Evolutionary conservation across 805 yeast species (phyloP), one percentile per base, ranked within the genome.

Genomic region (Pichia eremophila): DNA sequence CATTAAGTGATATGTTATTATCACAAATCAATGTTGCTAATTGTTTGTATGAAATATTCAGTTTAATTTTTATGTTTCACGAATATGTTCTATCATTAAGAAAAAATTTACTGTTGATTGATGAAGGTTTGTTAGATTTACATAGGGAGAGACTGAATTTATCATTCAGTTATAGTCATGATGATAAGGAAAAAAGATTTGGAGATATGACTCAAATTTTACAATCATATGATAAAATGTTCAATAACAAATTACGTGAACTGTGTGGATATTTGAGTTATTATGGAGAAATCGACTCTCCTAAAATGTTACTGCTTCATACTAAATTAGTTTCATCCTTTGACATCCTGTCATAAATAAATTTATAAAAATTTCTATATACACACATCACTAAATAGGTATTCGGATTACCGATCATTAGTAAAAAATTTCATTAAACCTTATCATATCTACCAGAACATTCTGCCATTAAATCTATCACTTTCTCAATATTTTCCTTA

Each of bases 401-500:
- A 22, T 22, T 22, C 5, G 25, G 25, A 22, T 22, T 5, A 5
- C 25, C 6, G 25, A 5, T 5, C 25, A 22, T 22, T 22, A 22
- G 6, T 22, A 22, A 22, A 4, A 7, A 4, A 5, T 14, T 34
- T 34, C 9, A 10, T 34, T 15, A 34, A 7, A 8, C 15, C 12
- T 34, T 14, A 15, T 34, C 36, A 9, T 40, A 40, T 39, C 45
- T 48, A 10, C 64, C 66, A 2, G 78, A 74, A 36, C 76, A 67
- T 54, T 75, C 79, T 7, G 83, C 84, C 96, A 90, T 88, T 65
- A 81, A 70, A 29, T 71, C 63, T 22, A 89, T 74, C 50, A 90
- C 77, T 28, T 69, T 70, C 46, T 87, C 90, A 12, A 88, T 72
- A 56, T 88, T 89, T 56, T 85, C 87, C 22, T 73, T 76, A 38